Evolutionary conservation across 139 green algal species (phyloP).

Genomic region (Eudorina sp.): DNA sequence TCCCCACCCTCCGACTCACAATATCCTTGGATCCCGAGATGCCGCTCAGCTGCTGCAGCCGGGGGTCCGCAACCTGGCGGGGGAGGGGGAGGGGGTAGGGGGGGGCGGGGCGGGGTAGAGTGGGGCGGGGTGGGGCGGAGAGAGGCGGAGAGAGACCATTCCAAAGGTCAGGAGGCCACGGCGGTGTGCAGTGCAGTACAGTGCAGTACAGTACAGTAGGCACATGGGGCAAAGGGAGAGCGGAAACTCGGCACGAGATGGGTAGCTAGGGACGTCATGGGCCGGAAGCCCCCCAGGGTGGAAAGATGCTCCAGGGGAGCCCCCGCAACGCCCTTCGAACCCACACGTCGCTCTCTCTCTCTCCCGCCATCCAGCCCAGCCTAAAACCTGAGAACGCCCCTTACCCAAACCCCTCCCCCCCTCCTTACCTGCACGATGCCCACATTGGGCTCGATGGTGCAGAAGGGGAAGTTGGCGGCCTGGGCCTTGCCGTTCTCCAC

Average conservation of each 20-base stretch:
- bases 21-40: slow-evolving; percentile 81
- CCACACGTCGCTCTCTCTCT: too few relatives aligned
- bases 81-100: background rate
- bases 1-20: slow-evolving; percentile 58
- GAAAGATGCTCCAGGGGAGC: too few relatives aligned
- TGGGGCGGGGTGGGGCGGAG: background rate
- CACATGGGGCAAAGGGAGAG: background rate
- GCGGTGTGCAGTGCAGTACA: too few relatives aligned
- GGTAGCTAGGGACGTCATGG: too few relatives aligned
- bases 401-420: too few relatives aligned
- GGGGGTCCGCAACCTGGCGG: slow-evolving; percentile 65
- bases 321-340: too few relatives aligned
- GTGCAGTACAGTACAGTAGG: background rate
- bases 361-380: too few relatives aligned
- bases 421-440: slow-evolving; percentile 83
- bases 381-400: too few relatives aligned
- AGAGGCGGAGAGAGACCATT: background rate
- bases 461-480: slow-evolving; percentile 99
- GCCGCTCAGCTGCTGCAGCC: slow-evolving; percentile 71
- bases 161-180: too few relatives aligned
- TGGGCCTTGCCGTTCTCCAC: slow-evolving; percentile 93
- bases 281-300: too few relatives aligned
- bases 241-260: too few relatives aligned
- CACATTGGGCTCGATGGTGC: slow-evolving; percentile 94
- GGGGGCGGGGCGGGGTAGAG: background rate